These are phyloP conservation scores for Colletotrichum magnum DNA, from an alignment of 2,329 filamentous ascomycete species.

Conservation along the genomic window DNA sequence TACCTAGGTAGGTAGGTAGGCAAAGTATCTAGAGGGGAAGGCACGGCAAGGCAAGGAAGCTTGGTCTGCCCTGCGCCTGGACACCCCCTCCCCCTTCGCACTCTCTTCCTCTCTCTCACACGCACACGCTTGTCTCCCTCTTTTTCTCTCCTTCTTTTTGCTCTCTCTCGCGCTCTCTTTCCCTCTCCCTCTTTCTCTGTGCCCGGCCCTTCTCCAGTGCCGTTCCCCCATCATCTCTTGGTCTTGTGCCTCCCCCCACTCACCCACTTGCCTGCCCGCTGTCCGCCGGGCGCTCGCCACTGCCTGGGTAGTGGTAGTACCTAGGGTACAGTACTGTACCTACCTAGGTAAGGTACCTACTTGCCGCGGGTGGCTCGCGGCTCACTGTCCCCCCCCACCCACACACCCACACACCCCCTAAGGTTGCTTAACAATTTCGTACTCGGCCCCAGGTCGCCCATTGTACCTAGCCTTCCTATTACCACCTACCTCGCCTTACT, in stretches of 20 bases:
- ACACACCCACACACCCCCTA: slow-evolving; percentile 3
- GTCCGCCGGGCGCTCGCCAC: too few relatives aligned
- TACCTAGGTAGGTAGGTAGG: not conserved
- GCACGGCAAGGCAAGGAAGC: slow-evolving; percentile 24
- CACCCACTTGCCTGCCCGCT: too few relatives aligned
- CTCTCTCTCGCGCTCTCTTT: too few relatives aligned
- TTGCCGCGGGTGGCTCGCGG: not conserved
- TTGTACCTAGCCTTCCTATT: slow-evolving; percentile 1
- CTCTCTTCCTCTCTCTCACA: not conserved
- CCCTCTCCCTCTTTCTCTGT: too few relatives aligned
- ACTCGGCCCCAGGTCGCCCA: slow-evolving; percentile 27
- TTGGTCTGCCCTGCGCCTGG: slow-evolving; percentile 13
- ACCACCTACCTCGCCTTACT: not conserved
- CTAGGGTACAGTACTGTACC: too few relatives aligned
- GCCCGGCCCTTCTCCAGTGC: too few relatives aligned
- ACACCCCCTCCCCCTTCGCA: not conserved
- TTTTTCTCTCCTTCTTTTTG: not conserved
- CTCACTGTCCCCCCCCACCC: not conserved
- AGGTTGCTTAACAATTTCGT: slow-evolving; percentile 38
- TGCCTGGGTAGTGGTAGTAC: too few relatives aligned
- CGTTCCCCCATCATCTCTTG: too few relatives aligned
- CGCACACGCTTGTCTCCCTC: not conserved
- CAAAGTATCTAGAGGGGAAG: slow-evolving; percentile 29
- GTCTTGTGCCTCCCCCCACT: too few relatives aligned
- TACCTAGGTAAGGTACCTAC: too few relatives aligned